These are phyloP conservation scores for Sarocladiaceae sp. DNA, from an alignment of 2,329 filamentous ascomycete species.

Conservation along the genomic window DNA sequence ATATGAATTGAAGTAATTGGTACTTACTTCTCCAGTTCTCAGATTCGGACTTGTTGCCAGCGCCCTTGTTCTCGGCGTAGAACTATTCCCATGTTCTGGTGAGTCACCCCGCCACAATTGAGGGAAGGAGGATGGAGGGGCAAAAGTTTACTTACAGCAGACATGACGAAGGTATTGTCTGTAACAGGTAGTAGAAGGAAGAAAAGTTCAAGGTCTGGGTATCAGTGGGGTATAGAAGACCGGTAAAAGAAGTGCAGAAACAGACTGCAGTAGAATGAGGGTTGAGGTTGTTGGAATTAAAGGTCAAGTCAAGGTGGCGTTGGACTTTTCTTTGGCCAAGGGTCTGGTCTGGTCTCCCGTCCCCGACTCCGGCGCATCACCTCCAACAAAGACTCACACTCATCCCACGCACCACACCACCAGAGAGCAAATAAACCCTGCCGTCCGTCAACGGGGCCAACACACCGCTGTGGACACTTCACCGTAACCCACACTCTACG, in stretches of 20 bases:
- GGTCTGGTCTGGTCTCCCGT: too few relatives aligned
- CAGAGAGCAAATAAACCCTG: background rate
- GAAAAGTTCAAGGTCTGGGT: conserved; percentile 7
- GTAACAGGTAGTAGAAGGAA: background rate
- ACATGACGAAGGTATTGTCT: conserved; percentile 10
- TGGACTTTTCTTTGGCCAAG: background rate
- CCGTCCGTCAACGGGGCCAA: background rate
- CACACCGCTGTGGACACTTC: background rate
- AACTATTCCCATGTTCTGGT: conserved; percentile 38
- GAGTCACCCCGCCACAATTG: conserved; percentile 21
- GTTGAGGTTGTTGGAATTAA: background rate
- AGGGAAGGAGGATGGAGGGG: conserved; percentile 5
- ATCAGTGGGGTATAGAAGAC: background rate
- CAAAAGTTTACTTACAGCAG: conserved; percentile 15
- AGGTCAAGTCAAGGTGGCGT: background rate
- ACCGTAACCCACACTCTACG: background rate
- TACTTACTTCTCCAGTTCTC: conserved; percentile 77
- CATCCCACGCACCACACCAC: background rate
- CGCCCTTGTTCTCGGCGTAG: conserved; percentile 74
- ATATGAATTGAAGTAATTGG: background rate
- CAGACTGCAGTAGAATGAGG: background rate
- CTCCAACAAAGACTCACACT: background rate
- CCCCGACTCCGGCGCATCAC: background rate
- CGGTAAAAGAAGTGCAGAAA: too few relatives aligned
- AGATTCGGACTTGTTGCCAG: conserved; percentile 68